phyloP scores from a whole-genome alignment of 208 protist species.

The Tetramitus jugosus region DNA sequence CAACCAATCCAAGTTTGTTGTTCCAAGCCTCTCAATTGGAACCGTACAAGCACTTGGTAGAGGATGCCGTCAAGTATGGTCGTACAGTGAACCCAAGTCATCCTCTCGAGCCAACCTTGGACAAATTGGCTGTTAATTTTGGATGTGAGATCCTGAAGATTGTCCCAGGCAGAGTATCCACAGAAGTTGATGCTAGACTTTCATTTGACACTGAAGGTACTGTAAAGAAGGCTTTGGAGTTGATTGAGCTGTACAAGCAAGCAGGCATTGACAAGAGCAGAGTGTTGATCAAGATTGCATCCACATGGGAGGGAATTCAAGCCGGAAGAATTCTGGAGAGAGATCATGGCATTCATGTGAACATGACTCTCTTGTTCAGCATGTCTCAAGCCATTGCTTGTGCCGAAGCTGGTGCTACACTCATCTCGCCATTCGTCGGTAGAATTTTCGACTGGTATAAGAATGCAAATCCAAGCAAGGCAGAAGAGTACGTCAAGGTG shows the following conservation, averaged over 20 bases:
- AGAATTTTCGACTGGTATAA: constrained; percentile 94
- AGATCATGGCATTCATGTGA: constrained; percentile 91
- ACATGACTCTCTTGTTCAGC: constrained; percentile 94
- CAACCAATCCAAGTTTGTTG: constrained; percentile 94
- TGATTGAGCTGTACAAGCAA: constrained; percentile 87
- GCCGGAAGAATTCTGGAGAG: constrained; percentile 79
- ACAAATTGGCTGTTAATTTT: constrained; percentile 88
- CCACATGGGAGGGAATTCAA: constrained; percentile 94
- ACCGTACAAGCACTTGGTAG: constrained; percentile 69
- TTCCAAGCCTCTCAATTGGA: constrained; percentile 69
- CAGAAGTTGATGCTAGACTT: constrained; percentile 91
- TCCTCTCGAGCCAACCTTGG: constrained; percentile 32
- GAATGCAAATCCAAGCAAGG: constrained; percentile 33
- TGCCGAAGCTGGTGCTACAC: constrained; percentile 80
- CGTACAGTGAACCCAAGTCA: constrained; percentile 34
- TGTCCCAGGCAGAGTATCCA: constrained; percentile 88
- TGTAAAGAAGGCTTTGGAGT: constrained; percentile 76
- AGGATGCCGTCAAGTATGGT: constrained; percentile 73
- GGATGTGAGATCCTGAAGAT: constrained; percentile 92
- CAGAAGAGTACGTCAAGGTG: too few species aligned
- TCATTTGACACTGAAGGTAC: constrained; percentile 84
- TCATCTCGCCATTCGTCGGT: constrained; percentile 93
- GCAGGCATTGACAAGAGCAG: constrained; percentile 71
- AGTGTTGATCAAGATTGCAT: constrained; percentile 92
- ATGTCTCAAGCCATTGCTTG: constrained; percentile 84